Conservation (phyloP, 805 yeast genomes). For the Candida multigemmis region DNA sequence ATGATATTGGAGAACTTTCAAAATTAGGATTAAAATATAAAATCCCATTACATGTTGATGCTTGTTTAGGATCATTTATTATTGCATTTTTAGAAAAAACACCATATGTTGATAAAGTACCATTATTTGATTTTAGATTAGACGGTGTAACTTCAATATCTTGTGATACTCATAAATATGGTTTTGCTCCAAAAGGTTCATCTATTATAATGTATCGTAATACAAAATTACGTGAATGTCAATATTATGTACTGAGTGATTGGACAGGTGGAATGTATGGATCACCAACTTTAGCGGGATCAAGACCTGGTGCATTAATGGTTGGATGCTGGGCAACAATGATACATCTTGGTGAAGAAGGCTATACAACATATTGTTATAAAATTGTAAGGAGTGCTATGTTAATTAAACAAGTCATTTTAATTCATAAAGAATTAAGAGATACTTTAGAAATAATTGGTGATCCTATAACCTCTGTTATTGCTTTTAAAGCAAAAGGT, state of each 20-base stretch:
- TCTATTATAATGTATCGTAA: slow-evolving; percentile 85
- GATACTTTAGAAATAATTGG: slow-evolving; percentile 68
- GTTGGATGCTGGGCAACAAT: slow-evolving; percentile 99
- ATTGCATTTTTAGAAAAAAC: slow-evolving; percentile 70
- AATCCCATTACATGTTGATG: slow-evolving; percentile 93
- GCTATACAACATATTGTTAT: slow-evolving; percentile 59
- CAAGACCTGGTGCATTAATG: slow-evolving; percentile 93
- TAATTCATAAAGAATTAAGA: slow-evolving; percentile 30
- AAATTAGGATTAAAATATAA: slow-evolving; percentile 51
- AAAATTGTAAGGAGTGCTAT: slow-evolving; percentile 63
- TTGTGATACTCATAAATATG: slow-evolving; percentile 99
- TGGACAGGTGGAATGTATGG: slow-evolving; percentile 98
- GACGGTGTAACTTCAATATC: slow-evolving; percentile 93
- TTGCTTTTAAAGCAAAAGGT: slow-evolving; percentile 55
- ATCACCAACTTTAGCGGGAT: slow-evolving; percentile 93
- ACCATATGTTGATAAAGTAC: slow-evolving; percentile 27
- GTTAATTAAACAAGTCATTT: slow-evolving; percentile 39
- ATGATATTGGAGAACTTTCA: slow-evolving; percentile 72
- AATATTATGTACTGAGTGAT: slow-evolving; percentile 72
- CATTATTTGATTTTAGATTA: slow-evolving; percentile 74
- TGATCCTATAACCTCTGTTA: slow-evolving; percentile 76
- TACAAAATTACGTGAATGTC: slow-evolving; percentile 58
- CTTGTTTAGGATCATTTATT: slow-evolving; percentile 89
- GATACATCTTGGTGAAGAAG: slow-evolving; percentile 73
- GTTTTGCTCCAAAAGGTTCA: slow-evolving; percentile 97